phyloP scores from a whole-genome alignment of 2,329 filamentous ascomycete species.

The Gnomoniopsis smithogilvyi region DNA sequence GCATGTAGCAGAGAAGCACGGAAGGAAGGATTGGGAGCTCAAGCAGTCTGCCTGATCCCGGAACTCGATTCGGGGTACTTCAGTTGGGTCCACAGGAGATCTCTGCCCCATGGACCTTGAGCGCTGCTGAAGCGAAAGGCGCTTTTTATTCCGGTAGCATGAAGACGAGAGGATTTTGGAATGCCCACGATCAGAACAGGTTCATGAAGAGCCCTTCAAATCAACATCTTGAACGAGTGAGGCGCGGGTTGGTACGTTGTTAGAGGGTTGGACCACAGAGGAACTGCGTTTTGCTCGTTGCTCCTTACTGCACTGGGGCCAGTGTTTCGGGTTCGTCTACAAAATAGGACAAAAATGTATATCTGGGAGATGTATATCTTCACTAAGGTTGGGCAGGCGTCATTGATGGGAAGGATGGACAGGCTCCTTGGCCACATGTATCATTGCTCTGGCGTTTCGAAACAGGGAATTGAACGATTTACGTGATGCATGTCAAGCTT shows the following conservation, averaged over 20 bases:
- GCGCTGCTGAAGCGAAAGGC: not conserved
- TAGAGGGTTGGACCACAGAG: too few relatives aligned
- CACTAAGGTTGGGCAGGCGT: not conserved
- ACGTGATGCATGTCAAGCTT: not conserved
- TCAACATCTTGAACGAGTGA: too few relatives aligned
- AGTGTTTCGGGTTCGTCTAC: too few relatives aligned
- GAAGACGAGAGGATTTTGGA: not conserved
- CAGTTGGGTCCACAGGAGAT: not conserved
- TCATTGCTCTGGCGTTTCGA: not conserved
- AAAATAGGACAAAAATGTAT: not conserved
- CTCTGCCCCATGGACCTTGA: too few relatives aligned
- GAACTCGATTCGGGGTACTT: not conserved
- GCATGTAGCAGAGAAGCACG: constrained; percentile 61
- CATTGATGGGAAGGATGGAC: not conserved
- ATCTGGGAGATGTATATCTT: not conserved
- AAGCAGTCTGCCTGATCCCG: constrained; percentile 5
- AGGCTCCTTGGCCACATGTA: not conserved
- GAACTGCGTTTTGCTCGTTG: too few relatives aligned
- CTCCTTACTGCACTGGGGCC: too few relatives aligned
- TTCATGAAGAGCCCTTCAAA: too few relatives aligned
- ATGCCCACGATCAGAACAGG: too few relatives aligned
- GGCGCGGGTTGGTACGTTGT: too few relatives aligned
- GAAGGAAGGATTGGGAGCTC: constrained; percentile 41
- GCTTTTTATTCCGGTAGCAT: not conserved
- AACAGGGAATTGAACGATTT: not conserved